phyloP scores from a whole-genome alignment of 2,329 filamentous ascomycete species.

The Cercospora sojina region DNA sequence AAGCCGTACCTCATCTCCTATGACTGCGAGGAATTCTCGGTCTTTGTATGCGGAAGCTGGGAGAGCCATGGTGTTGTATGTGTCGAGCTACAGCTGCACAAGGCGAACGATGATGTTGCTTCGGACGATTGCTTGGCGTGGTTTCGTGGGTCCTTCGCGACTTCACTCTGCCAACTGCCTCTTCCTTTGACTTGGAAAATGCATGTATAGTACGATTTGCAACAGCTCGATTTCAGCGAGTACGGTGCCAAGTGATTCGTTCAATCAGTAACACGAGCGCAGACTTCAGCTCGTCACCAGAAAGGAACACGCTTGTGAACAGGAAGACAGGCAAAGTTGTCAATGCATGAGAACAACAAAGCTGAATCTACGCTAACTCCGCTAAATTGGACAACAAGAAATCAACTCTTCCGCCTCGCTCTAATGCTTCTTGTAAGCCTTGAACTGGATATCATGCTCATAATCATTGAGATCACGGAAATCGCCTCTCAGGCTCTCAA shows the following conservation, averaged over 20 bases:
- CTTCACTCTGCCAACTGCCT: not conserved
- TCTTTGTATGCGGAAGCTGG: constrained; percentile 66
- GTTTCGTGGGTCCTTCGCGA: not conserved
- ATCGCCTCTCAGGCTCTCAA: constrained; percentile 35
- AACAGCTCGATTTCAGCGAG: not conserved
- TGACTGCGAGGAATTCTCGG: constrained; percentile 93
- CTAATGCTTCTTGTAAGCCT: constrained; percentile 23
- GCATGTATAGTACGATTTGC: not conserved
- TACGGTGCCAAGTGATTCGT: not conserved
- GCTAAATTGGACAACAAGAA: constrained; percentile 4
- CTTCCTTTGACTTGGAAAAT: not conserved
- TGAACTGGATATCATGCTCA: constrained; percentile 30
- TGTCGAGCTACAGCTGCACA: not conserved
- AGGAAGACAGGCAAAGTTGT: not conserved
- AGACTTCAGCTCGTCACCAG: not conserved
- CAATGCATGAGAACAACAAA: not conserved
- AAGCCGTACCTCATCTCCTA: constrained; percentile 80
- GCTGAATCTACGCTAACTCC: not conserved
- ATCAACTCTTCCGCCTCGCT: not conserved
- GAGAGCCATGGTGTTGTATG: constrained; percentile 55
- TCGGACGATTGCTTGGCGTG: constrained; percentile 1
- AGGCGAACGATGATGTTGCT: constrained; percentile 2
- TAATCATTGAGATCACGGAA: constrained; percentile 38
- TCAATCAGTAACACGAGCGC: not conserved
- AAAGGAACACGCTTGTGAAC: not conserved